phyloP scores from a whole-genome alignment of 345 rosid species.

The Citrus mangshanensis region DNA sequence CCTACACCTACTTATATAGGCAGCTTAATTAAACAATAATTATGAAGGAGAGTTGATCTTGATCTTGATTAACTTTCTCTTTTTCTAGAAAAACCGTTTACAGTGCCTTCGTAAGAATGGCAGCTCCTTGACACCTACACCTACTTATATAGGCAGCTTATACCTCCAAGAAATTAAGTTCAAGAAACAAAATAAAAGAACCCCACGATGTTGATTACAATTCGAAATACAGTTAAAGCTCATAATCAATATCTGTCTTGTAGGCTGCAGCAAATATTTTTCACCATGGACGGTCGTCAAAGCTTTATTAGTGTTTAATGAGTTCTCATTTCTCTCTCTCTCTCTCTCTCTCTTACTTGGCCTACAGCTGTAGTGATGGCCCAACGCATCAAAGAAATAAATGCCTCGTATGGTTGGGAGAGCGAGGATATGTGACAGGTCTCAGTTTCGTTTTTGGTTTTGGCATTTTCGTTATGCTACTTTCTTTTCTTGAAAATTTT shows the following conservation, averaged over 20 bases:
- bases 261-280: background rate
- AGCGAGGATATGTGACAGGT: background rate
- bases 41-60: background rate
- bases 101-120: too few species aligned
- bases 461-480: too few species aligned
- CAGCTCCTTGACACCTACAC: background rate
- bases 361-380: constrained; percentile 22
- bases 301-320: background rate
- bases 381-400: constrained; percentile 5
- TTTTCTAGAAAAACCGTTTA: background rate
- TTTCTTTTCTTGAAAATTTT: too few species aligned
- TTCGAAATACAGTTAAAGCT: constrained; percentile 1
- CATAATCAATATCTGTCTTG: background rate
- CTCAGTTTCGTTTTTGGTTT: too few species aligned
- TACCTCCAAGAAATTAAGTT: background rate
- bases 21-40: too few species aligned
- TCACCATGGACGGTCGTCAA: background rate
- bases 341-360: background rate
- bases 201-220: background rate
- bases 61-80: background rate
- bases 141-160: constrained; percentile 4
- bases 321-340: background rate
- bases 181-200: too few species aligned
- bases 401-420: constrained; percentile 25
- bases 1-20: too few species aligned